A percentile compares a stretch with the other conserved stretches of the same genome.
phyloP scores from a whole-genome alignment of 495 filamentous ascomycete species.

The Penicillium fimorum region DNA sequence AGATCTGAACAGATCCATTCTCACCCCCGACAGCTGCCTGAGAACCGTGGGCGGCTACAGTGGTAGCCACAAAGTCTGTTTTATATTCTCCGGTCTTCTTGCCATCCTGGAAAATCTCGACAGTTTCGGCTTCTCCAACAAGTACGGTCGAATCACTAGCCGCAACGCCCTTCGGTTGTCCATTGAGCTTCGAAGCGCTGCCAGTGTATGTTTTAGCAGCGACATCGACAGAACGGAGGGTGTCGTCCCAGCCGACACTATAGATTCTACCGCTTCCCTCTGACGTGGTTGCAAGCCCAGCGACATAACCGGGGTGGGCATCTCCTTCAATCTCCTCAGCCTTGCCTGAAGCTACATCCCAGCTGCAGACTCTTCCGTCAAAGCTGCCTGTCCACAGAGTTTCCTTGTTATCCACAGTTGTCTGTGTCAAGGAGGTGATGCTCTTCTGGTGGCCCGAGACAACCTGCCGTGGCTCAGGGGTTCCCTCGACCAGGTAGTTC shows the following conservation, averaged over 20 bases:
- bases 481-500: slow-evolving; percentile 78
- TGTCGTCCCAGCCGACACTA: slow-evolving; percentile 95
- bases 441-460: slow-evolving; percentile 93
- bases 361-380: slow-evolving; percentile 80
- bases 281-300: slow-evolving; percentile 62
- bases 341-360: slow-evolving; percentile 68
- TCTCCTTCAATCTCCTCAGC: slow-evolving; percentile 72
- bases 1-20: slow-evolving; percentile 69
- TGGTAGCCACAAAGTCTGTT: slow-evolving; percentile 64
- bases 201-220: slow-evolving; percentile 59
- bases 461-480: slow-evolving; percentile 62
- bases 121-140: slow-evolving; percentile 62
- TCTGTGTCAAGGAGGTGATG: slow-evolving; percentile 70
- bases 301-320: slow-evolving; percentile 76
- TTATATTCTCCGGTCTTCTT: slow-evolving; percentile 58
- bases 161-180: slow-evolving; percentile 61
- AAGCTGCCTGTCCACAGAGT: slow-evolving; percentile 87
- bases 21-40: slow-evolving; percentile 75
- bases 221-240: slow-evolving; percentile 72
- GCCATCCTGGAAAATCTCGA: slow-evolving; percentile 63
- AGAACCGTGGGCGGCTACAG: slow-evolving; percentile 64
- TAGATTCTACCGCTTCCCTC: slow-evolving; percentile 61
- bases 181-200: slow-evolving; percentile 48
- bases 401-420: slow-evolving; percentile 39
- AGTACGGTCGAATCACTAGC: slow-evolving; percentile 49